Percentiles rank a stretch among this genome's conserved stretches.
phyloP scores from a whole-genome alignment of 768 basidiomycete genomes.

The Roridomyces roridus region DNA sequence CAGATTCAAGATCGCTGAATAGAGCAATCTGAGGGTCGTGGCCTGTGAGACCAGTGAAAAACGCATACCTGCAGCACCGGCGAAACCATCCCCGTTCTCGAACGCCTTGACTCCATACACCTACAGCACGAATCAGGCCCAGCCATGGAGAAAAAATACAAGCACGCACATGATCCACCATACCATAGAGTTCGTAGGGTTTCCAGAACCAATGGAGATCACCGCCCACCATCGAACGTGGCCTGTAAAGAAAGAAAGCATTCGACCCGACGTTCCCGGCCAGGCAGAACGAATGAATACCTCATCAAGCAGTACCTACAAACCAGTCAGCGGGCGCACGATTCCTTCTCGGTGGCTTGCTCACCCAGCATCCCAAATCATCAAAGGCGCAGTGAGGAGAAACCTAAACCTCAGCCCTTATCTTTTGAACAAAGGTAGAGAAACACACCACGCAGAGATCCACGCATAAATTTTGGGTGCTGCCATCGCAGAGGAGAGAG shows the following conservation, averaged over 20 bases:
- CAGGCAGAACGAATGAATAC: slow-evolving; percentile 34
- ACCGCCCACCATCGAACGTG: slow-evolving; percentile 61
- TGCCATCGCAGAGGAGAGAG: slow-evolving; percentile 22
- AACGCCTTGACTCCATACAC: slow-evolving; percentile 75
- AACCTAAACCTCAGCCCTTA: slow-evolving; percentile 41
- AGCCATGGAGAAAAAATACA: slow-evolving; percentile 3
- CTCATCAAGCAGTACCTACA: slow-evolving; percentile 39
- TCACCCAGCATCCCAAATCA: slow-evolving; percentile 77
- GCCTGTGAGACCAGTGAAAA: too few relatives aligned
- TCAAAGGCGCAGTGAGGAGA: slow-evolving; percentile 58
- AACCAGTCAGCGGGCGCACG: not conserved
- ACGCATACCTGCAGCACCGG: slow-evolving; percentile 71
- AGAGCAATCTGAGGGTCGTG: too few relatives aligned
- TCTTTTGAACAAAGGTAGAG: not conserved
- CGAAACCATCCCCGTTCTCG: slow-evolving; percentile 70
- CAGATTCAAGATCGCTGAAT: slow-evolving; percentile 79
- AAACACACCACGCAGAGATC: slow-evolving; percentile 48
- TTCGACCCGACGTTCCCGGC: slow-evolving; percentile 49
- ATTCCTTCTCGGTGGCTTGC: not conserved
- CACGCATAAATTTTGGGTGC: slow-evolving; percentile 44
- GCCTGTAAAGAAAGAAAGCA: slow-evolving; percentile 31
- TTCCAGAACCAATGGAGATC: slow-evolving; percentile 88
- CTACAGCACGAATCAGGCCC: slow-evolving; percentile 36
- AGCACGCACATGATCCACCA: slow-evolving; percentile 44
- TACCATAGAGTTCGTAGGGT: slow-evolving; percentile 72